These are phyloP conservation scores for Phyllosticta capitalensis DNA, from an alignment of 2,329 filamentous ascomycete genomes.

Conservation along the genomic window DNA sequence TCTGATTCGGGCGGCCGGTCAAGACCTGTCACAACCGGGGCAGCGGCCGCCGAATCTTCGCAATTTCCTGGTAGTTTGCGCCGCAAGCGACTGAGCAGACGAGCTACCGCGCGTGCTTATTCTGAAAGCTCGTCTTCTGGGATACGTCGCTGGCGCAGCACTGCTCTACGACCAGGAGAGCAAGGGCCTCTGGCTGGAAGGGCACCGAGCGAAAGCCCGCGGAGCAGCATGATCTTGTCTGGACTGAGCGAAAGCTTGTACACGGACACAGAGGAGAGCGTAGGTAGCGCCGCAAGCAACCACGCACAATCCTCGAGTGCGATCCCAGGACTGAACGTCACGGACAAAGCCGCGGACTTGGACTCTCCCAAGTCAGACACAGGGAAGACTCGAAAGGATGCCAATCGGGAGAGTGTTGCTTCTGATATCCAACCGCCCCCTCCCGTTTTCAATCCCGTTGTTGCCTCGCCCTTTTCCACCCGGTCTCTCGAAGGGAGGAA, in stretches of 20 bases:
- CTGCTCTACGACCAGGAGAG: background rate
- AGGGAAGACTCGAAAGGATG: background rate
- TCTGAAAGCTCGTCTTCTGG: background rate
- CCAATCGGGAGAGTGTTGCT: background rate
- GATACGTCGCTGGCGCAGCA: background rate
- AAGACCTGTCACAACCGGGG: background rate
- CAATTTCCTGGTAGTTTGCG: slow-evolving; percentile 6
- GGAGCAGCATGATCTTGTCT: slow-evolving; percentile 3
- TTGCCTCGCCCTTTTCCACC: background rate
- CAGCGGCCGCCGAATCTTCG: background rate
- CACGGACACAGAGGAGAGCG: slow-evolving; percentile 3
- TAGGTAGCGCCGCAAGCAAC: background rate
- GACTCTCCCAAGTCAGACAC: background rate
- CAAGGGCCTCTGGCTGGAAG: background rate
- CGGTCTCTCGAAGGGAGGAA: background rate
- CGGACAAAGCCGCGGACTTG: background rate
- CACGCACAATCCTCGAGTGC: background rate
- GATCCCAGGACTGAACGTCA: background rate
- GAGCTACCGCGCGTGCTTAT: slow-evolving; percentile 4
- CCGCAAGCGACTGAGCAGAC: slow-evolving; percentile 1
- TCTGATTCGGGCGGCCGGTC: background rate
- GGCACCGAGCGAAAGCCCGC: slow-evolving; percentile 1
- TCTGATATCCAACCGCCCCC: background rate
- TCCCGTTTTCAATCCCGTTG: background rate
- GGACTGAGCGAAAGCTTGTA: slow-evolving; percentile 8